Evolutionary conservation across 805 yeast species (phyloP).

Genomic region (Ogataea siamensis): DNA sequence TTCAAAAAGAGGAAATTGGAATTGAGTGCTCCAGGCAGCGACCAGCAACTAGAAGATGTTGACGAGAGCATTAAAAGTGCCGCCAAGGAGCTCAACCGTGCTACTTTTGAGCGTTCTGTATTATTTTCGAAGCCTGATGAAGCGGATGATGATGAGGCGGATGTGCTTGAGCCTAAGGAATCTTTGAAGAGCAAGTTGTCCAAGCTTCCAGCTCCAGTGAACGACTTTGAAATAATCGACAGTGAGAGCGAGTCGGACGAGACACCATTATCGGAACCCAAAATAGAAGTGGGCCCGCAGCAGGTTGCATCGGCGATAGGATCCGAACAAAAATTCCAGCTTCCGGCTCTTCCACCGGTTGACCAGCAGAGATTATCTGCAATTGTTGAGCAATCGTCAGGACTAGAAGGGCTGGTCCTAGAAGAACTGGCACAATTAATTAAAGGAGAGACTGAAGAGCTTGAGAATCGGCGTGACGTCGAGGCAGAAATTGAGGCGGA

Average conservation of each 20-base stretch:
- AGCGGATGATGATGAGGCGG: constrained; percentile 15
- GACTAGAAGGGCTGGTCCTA: constrained; percentile 8
- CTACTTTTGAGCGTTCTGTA: constrained; percentile 36
- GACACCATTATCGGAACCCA: neutral
- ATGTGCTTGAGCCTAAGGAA: neutral
- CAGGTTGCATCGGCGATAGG: neutral
- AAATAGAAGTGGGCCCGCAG: neutral
- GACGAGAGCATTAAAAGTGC: constrained; percentile 38
- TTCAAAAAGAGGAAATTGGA: constrained; percentile 38
- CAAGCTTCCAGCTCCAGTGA: constrained; percentile 26
- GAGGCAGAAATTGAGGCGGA: constrained; percentile 8
- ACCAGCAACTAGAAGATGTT: constrained; percentile 16
- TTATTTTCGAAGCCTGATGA: constrained; percentile 28
- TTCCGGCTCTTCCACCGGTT: neutral
- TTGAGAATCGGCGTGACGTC: constrained; percentile 1
- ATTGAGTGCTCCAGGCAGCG: constrained; percentile 37
- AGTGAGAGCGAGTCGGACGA: constrained; percentile 20
- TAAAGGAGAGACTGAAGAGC: constrained; percentile 1
- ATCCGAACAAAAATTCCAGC: neutral
- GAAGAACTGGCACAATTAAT: constrained; percentile 6
- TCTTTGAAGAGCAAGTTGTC: constrained; percentile 15
- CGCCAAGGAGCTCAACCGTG: constrained; percentile 34
- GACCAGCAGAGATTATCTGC: neutral
- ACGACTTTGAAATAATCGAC: constrained; percentile 45
- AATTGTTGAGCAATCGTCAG: neutral